Percentiles rank a stretch among this genome's conserved stretches.
Evolutionary conservation across 305 asterid genomes (phyloP).

Genomic region (Rubia peregrina): DNA sequence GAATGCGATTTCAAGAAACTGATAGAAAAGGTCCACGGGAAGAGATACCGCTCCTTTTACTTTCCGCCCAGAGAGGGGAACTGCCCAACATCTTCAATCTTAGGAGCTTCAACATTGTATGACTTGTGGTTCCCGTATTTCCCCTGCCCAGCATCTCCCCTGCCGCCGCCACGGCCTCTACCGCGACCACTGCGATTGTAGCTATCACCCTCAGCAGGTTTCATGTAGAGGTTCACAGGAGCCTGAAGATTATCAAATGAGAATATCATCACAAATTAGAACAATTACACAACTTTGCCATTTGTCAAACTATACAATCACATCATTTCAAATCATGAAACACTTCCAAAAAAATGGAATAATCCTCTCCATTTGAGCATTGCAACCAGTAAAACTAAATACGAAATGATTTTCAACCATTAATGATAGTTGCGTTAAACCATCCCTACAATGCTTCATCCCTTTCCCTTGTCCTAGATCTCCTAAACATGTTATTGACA

Average conservation of each 20-base stretch:
- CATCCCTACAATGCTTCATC: background rate
- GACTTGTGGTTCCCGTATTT: slow-evolving; percentile 16
- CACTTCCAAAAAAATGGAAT: background rate
- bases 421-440: background rate
- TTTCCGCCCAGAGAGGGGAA: slow-evolving; percentile 57
- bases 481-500: background rate
- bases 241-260: slow-evolving; percentile 27
- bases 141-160: slow-evolving; percentile 33
- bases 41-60: slow-evolving; percentile 17
- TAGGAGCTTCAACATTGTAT: slow-evolving; percentile 30
- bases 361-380: background rate
- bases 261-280: background rate
- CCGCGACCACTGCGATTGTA: slow-evolving; percentile 40
- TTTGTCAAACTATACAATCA: background rate
- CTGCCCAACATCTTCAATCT: slow-evolving; percentile 43
- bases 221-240: slow-evolving; percentile 51
- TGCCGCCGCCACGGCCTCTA: slow-evolving; percentile 47
- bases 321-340: background rate
- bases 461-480: background rate
- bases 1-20: background rate
- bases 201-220: slow-evolving; percentile 60
- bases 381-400: background rate
- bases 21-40: slow-evolving; percentile 8
- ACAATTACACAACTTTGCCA: too few relatives aligned
- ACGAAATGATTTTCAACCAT: background rate